These are phyloP conservation scores for Thymus mandschuricus DNA, from an alignment of 257 asterid species.

Conservation along the genomic window DNA sequence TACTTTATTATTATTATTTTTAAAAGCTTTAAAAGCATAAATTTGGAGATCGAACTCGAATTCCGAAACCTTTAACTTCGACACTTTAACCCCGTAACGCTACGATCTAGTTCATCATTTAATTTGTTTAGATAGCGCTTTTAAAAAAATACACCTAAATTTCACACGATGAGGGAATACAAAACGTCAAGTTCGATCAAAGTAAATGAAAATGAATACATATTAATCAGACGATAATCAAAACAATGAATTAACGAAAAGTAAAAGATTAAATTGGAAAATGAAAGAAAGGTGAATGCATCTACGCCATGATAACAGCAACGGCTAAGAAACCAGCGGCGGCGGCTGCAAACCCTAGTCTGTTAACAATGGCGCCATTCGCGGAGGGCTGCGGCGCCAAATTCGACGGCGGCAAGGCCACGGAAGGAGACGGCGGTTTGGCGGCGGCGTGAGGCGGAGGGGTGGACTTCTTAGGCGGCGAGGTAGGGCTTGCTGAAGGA, in stretches of 20 bases:
- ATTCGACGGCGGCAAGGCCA: conserved; percentile 7
- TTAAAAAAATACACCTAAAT: neutral
- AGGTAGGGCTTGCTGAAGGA: neutral
- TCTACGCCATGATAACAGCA: conserved; percentile 19
- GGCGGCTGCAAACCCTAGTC: conserved; percentile 23
- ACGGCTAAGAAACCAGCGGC: conserved; percentile 8
- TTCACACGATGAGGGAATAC: neutral
- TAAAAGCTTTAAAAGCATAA: too few relatives aligned
- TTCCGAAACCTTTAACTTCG: too few relatives aligned
- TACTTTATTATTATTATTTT: too few relatives aligned
- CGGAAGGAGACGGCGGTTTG: conserved; percentile 11
- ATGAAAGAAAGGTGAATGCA: neutral
- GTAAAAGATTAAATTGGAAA: neutral
- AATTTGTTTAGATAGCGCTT: too few relatives aligned
- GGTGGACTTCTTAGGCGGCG: neutral
- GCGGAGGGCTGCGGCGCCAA: conserved; percentile 6
- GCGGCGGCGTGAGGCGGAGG: conserved; percentile 2
- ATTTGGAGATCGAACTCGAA: too few relatives aligned
- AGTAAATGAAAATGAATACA: neutral
- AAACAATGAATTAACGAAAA: neutral
- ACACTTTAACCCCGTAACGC: too few relatives aligned
- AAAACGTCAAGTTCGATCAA: neutral
- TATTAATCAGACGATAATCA: neutral
- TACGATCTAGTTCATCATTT: too few relatives aligned
- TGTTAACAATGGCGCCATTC: conserved; percentile 12